phyloP scores from a whole-genome alignment of 768 basidiomycete species.

The Kwoniella mangroviensis region DNA sequence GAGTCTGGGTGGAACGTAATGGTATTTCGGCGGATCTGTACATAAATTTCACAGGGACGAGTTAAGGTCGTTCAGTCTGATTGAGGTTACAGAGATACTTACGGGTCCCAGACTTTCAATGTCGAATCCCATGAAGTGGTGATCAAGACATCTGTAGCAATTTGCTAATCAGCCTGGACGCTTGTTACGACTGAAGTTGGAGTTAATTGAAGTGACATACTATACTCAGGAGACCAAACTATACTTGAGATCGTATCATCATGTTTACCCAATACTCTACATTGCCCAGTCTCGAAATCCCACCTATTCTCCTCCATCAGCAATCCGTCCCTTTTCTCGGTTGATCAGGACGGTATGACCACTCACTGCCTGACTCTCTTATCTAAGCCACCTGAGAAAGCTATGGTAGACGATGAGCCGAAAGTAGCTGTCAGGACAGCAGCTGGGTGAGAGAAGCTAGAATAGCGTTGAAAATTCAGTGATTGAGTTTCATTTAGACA shows the following conservation, averaged over 20 bases:
- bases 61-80: background rate
- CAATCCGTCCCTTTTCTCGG: background rate
- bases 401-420: slow-evolving; percentile 66
- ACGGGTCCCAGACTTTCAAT: slow-evolving; percentile 80
- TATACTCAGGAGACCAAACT: slow-evolving; percentile 69
- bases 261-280: slow-evolving; percentile 77
- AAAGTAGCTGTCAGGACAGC: slow-evolving; percentile 85
- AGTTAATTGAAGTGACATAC: slow-evolving; percentile 60
- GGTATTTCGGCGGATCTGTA: slow-evolving; percentile 59
- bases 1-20: slow-evolving; percentile 67
- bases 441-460: slow-evolving; percentile 76
- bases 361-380: slow-evolving; percentile 79
- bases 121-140: slow-evolving; percentile 93
- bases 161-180: too few relatives aligned
- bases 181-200: too few relatives aligned
- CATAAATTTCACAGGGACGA: slow-evolving; percentile 60
- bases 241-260: slow-evolving; percentile 78
- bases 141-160: slow-evolving; percentile 68
- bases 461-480: background rate
- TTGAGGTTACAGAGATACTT: slow-evolving; percentile 17
- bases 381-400: slow-evolving; percentile 85
- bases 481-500: background rate
- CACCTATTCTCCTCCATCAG: slow-evolving; percentile 62
- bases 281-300: slow-evolving; percentile 74
- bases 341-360: background rate